Percentiles rank a stretch among this genome's conserved stretches.
Conservation (phyloP, 768 basidiomycete species). For the Udeniomyces megalosporus region DNA sequence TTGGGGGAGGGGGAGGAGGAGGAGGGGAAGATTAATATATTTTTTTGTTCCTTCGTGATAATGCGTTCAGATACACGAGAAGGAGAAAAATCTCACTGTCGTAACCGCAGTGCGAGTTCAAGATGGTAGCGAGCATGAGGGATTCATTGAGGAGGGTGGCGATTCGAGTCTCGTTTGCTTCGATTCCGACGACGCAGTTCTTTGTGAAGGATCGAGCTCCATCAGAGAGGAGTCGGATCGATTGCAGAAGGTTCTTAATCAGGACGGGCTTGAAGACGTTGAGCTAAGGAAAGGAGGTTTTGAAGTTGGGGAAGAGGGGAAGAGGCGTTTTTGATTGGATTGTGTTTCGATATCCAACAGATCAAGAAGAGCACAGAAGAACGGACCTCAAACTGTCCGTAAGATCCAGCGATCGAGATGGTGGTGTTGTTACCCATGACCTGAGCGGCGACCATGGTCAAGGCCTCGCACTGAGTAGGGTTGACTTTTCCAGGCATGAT, state of each 20-base stretch:
- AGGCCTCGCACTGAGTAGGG: constrained; percentile 95
- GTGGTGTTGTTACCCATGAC: constrained; percentile 95
- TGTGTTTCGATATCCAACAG: background rate
- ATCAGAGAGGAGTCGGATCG: constrained; percentile 81
- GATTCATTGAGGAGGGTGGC: constrained; percentile 77
- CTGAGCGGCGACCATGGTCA: constrained; percentile 97
- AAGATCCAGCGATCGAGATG: constrained; percentile 80
- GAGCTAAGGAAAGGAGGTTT: constrained; percentile 37
- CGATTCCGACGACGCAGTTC: constrained; percentile 90
- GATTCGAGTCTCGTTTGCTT: constrained; percentile 92
- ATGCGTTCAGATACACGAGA: too few relatives aligned
- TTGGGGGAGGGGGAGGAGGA: too few relatives aligned
- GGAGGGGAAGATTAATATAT: background rate
- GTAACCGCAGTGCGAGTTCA: constrained; percentile 90
- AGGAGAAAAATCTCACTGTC: constrained; percentile 66
- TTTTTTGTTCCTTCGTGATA: too few relatives aligned
- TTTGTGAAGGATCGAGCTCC: constrained; percentile 91
- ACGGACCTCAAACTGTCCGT: constrained; percentile 87
- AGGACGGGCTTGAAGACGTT: constrained; percentile 99
- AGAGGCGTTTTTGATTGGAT: background rate
- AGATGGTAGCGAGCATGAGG: constrained; percentile 91
- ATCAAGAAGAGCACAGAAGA: background rate
- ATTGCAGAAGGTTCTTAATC: constrained; percentile 93
- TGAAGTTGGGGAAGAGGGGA: background rate
- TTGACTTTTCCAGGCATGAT: constrained; percentile 99